A percentile compares a stretch with the other conserved stretches of the same genome.
phyloP scores from a whole-genome alignment of 352 stramenopile species.

The Pythium dissotocum region DNA sequence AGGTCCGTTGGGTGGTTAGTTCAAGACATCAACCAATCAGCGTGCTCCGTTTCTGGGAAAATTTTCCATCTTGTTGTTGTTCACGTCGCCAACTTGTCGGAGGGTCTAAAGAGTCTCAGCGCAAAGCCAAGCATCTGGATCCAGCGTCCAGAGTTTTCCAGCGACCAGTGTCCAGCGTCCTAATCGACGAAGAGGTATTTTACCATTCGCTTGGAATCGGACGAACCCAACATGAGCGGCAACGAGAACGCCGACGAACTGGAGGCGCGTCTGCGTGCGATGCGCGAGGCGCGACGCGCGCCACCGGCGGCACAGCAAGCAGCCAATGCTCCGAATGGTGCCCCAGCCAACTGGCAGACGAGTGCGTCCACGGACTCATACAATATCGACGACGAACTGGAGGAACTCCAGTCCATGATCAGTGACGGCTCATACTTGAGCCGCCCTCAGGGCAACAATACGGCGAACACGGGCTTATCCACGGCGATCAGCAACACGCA shows the following conservation, averaged over 20 bases:
- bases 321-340: background rate
- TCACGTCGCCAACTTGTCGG: background rate
- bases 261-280: slow-evolving; percentile 24
- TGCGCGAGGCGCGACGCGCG: slow-evolving; percentile 12
- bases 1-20: background rate
- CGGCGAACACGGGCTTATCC: background rate
- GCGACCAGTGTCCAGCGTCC: background rate
- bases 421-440: slow-evolving; percentile 11
- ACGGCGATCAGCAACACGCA: background rate
- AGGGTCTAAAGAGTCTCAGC: background rate
- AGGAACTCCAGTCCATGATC: slow-evolving; percentile 25
- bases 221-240: background rate
- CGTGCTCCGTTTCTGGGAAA: background rate
- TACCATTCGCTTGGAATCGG: background rate
- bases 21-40: slow-evolving; percentile 1
- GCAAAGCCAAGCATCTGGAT: background rate
- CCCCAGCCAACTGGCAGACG: slow-evolving; percentile 3
- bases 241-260: slow-evolving; percentile 12
- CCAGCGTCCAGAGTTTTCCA: background rate
- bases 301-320: background rate
- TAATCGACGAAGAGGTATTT: background rate
- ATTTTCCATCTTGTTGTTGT: slow-evolving; percentile 2
- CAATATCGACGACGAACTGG: slow-evolving; percentile 24
- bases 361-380: background rate
- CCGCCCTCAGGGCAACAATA: background rate